Evolutionary conservation across 257 asterid genomes (phyloP), one percentile per base, ranked within the genome.

Genomic region (Gentiana dahurica): DNA sequence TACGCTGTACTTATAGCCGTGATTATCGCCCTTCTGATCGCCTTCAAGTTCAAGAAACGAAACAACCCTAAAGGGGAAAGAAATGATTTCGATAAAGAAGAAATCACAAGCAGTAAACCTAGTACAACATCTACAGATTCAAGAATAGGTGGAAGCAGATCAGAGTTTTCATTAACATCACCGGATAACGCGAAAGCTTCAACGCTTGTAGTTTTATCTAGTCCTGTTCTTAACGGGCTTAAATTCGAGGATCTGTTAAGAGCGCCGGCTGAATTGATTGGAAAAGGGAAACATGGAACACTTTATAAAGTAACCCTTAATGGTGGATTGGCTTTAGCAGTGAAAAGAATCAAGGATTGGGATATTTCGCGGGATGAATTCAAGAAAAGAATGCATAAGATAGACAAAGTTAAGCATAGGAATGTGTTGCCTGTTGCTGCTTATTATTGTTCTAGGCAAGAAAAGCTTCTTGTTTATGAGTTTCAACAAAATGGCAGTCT

Each of bases 291-390:
- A 60, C 63, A 69, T 12, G 94, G 96, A 35, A 87, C 84, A 55
- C 70, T 77, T 2, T 87, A 82, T 32, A 82, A 73, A 77, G 94
- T 87, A 57, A 66, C 68, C 8, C 49, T 77, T 57, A 49, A 65
- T 15, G 72, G 45, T 12, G 74, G 75, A 36, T 57, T 72, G 39
- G 77, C 10, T 2, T 41, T 87, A 8, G 94, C 77, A 3, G 96
- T 82, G 70, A 87, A 87, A 60, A 77, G 96, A 66, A 82, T 84
- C 47, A 72, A 81, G 62, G 82, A 73, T 15, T 84, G 87, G 94
- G 83, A 72, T 0, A 73, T 87, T 50, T 51, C 79, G 0, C 72
- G 55, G 34, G 87, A 78, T 7, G 82, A 80, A 7, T 80, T 87
- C 62, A 75, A 73, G 84, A 73, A 60, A 32, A 73, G 89, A 66